Conservation (phyloP, 2,329 filamentous ascomycete species). For the Ophiostoma sp. region DNA sequence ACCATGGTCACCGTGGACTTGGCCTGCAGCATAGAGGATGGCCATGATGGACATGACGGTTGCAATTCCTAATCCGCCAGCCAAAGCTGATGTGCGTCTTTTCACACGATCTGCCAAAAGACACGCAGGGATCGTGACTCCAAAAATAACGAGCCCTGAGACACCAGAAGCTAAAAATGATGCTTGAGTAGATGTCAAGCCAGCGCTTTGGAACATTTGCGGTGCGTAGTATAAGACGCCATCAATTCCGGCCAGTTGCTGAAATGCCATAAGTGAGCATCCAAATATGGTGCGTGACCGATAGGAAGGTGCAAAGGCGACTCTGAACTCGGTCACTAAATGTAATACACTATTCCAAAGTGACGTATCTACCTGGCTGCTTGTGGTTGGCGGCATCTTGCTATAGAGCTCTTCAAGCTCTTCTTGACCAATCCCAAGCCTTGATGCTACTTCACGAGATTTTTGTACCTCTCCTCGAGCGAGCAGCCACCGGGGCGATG, state of each 20-base stretch:
- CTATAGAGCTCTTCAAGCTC: slow-evolving; percentile 6
- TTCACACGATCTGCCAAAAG: slow-evolving; percentile 1
- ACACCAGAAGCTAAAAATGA: slow-evolving; percentile 10
- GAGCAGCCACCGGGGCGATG: slow-evolving; percentile 11
- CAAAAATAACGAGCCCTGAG: slow-evolving; percentile 5
- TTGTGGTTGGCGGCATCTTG: not conserved
- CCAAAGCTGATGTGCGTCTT: not conserved
- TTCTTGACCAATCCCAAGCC: not conserved
- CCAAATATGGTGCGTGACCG: not conserved
- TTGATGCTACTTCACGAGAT: not conserved
- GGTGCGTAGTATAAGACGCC: slow-evolving; percentile 13
- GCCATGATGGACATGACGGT: not conserved
- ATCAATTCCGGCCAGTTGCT: slow-evolving; percentile 12
- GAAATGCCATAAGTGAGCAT: slow-evolving; percentile 15
- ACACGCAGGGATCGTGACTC: not conserved
- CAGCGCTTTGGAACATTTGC: slow-evolving; percentile 12
- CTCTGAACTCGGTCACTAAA: not conserved
- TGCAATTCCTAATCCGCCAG: not conserved
- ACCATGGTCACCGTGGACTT: not conserved
- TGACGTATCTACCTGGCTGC: not conserved
- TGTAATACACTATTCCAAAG: not conserved
- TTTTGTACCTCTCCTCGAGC: not conserved
- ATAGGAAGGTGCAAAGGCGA: not conserved
- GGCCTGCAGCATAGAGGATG: not conserved
- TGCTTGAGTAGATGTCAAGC: not conserved